A percentile compares a stretch with the other conserved stretches of the same genome.
These are phyloP conservation scores for Quercus tomentella DNA, from an alignment of 331 rosid genomes.

Conservation along the genomic window DNA sequence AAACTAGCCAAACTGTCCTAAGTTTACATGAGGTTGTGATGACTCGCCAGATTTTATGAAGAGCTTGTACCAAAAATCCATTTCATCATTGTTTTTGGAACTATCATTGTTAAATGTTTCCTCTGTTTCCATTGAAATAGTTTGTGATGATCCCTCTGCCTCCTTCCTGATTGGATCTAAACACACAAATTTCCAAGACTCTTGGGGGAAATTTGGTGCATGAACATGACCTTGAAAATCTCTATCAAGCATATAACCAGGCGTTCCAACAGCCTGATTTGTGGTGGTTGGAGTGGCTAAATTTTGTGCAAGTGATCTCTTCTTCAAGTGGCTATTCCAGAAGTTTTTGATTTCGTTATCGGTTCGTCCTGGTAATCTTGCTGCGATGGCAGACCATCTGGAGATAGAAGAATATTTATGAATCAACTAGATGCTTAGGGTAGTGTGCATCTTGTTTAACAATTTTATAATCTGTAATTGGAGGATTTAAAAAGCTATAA, in stretches of 20 bases:
- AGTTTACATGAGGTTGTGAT: background rate
- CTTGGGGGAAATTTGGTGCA: too few species aligned
- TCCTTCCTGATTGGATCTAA: background rate
- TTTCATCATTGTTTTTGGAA: background rate
- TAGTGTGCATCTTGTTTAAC: background rate
- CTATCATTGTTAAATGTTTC: background rate
- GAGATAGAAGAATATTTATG: background rate
- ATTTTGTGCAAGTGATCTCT: conserved; percentile 31
- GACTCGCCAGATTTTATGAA: background rate
- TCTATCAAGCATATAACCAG: background rate
- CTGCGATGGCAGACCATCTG: conserved; percentile 98
- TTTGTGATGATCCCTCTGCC: too few species aligned
- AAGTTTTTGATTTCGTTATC: conserved; percentile 91
- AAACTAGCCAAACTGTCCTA: background rate
- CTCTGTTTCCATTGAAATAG: background rate
- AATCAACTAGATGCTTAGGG: background rate
- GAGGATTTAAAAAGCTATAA: too few species aligned
- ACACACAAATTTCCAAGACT: background rate
- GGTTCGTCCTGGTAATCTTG: conserved; percentile 79
- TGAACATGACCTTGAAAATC: background rate
- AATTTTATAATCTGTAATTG: background rate
- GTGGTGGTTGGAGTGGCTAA: conserved; percentile 1
- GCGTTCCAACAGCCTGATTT: background rate
- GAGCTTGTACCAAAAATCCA: conserved; percentile 1
- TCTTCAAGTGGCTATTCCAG: conserved; percentile 97